phyloP scores from a whole-genome alignment of 75 land plant species.

The Cunninghamia lanceolata region DNA sequence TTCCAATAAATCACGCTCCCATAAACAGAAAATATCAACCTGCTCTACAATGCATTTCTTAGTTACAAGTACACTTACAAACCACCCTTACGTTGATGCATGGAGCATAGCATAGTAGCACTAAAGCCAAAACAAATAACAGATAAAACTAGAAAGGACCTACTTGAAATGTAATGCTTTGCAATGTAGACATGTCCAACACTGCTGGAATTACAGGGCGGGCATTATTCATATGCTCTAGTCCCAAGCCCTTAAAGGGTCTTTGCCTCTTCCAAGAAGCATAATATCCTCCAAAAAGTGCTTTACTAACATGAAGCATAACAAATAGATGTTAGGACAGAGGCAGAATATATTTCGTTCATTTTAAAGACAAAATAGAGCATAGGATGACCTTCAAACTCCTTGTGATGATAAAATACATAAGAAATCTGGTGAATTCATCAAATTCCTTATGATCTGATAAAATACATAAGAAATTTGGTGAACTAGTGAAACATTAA shows the following conservation, averaged over 20 bases:
- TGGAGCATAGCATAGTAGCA: background rate
- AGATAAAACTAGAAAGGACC: background rate
- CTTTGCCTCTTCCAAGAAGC: constrained; percentile 44
- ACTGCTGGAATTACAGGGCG: constrained; percentile 59
- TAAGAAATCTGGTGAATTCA: background rate
- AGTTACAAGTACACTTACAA: constrained; percentile 3
- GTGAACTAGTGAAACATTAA: no score
- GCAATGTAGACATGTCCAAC: constrained; percentile 35
- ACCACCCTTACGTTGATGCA: background rate
- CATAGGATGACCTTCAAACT: background rate
- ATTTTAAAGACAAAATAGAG: background rate
- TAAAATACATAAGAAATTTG: background rate
- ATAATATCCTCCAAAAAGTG: constrained; percentile 64
- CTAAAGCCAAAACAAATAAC: background rate
- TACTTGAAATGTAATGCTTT: constrained; percentile 66
- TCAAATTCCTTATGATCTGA: background rate
- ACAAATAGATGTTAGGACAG: background rate
- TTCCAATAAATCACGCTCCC: constrained; percentile 79
- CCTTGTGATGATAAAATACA: background rate
- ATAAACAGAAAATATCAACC: constrained; percentile 62
- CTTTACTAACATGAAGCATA: constrained; percentile 75
- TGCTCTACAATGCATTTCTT: constrained; percentile 13
- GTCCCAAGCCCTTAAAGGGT: constrained; percentile 65
- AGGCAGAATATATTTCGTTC: background rate
- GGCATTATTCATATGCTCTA: constrained; percentile 80